A percentile compares a stretch with the other conserved stretches of the same genome.
Evolutionary conservation across 495 filamentous ascomycete species (phyloP).

Genomic region (Hypoxylon subgilvum): DNA sequence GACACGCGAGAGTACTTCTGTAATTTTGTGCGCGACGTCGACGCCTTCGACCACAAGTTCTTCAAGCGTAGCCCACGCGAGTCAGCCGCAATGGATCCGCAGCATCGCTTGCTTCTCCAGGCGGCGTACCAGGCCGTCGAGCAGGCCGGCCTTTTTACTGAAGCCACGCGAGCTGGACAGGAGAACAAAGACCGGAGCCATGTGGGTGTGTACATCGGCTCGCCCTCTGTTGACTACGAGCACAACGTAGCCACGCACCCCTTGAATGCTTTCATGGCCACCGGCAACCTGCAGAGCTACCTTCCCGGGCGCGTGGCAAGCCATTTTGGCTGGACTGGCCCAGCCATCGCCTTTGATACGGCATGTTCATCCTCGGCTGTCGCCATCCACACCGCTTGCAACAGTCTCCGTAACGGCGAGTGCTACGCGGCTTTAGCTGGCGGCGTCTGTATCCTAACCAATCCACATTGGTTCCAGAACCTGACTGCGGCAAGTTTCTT

Average conservation of each 20-base stretch:
- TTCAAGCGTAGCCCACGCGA: constrained; percentile 53
- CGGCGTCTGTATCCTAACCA: constrained; percentile 27
- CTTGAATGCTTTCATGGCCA: constrained; percentile 19
- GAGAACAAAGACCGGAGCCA: neutral
- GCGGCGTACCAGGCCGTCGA: constrained; percentile 54
- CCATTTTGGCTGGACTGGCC: constrained; percentile 58
- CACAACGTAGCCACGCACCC: constrained; percentile 25
- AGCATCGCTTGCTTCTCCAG: constrained; percentile 50
- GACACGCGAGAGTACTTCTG: constrained; percentile 38
- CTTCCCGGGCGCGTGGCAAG: constrained; percentile 37
- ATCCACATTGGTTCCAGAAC: constrained; percentile 34
- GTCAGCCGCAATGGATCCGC: constrained; percentile 49
- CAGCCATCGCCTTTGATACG: constrained; percentile 56
- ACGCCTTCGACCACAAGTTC: constrained; percentile 55
- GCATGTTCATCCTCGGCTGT: constrained; percentile 57
- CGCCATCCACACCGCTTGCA: constrained; percentile 48
- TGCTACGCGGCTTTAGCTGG: constrained; percentile 45
- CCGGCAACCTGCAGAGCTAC: constrained; percentile 23
- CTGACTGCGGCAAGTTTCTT: constrained; percentile 45
- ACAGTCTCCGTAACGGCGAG: constrained; percentile 46
- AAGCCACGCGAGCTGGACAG: neutral
- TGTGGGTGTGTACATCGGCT: constrained; percentile 39
- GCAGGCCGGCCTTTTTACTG: constrained; percentile 26
- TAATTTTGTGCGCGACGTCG: constrained; percentile 31
- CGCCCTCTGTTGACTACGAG: constrained; percentile 25